Evolutionary conservation across 2,329 filamentous ascomycete genomes (phyloP).

Genomic region (Fusarium duplospermum): DNA sequence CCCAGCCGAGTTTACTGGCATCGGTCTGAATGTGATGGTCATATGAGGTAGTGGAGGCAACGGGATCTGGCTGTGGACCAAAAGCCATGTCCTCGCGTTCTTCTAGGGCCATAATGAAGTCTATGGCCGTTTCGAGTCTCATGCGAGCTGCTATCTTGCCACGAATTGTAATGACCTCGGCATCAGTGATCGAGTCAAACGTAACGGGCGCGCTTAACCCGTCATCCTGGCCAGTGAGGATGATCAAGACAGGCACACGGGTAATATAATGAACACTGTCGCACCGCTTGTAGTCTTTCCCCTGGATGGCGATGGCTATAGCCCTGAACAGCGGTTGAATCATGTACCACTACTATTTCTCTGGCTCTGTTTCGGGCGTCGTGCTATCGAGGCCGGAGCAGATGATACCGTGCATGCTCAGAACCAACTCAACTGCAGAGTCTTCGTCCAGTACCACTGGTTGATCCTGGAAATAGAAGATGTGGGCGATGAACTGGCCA

Average conservation of each 20-base stretch:
- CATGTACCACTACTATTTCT: not conserved
- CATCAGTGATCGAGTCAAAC: conserved; percentile 16
- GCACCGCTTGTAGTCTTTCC: not conserved
- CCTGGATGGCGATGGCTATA: not conserved
- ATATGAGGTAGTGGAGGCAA: not conserved
- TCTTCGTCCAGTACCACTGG: not conserved
- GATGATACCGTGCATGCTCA: not conserved
- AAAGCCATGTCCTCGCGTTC: not conserved
- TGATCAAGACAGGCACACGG: conserved; percentile 5
- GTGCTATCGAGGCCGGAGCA: not conserved
- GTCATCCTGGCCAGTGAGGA: not conserved
- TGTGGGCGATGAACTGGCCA: conserved; percentile 18
- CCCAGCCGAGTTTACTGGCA: not conserved
- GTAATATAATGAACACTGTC: not conserved
- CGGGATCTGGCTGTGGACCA: not conserved
- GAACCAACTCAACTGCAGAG: not conserved
- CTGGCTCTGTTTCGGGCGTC: not conserved
- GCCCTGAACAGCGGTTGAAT: not conserved
- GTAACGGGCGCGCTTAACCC: conserved; percentile 4
- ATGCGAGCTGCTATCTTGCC: not conserved
- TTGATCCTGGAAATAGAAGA: not conserved
- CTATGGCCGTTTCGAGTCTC: not conserved
- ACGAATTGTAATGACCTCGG: not conserved
- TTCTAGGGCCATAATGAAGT: not conserved
- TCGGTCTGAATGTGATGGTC: no score